Evolutionary conservation across 2,329 filamentous ascomycete genomes (phyloP).

Genomic region (Fusarium tricinctum): DNA sequence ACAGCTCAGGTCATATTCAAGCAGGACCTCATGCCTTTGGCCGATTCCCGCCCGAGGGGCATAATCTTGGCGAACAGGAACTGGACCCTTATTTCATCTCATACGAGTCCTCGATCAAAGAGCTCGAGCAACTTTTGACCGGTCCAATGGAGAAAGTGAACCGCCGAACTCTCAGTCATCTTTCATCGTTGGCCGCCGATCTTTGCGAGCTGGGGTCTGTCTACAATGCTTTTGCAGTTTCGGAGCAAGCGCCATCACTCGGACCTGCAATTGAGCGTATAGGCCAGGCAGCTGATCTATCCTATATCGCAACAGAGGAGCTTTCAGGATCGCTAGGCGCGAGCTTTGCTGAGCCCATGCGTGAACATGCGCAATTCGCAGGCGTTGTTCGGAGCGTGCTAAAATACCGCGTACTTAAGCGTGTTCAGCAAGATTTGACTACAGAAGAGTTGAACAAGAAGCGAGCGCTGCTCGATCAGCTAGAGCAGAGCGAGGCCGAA

Average conservation of each 20-base stretch:
- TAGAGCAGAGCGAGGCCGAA: slow-evolving; percentile 95
- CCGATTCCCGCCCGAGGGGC: slow-evolving; percentile 85
- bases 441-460: slow-evolving; percentile 94
- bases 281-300: slow-evolving; percentile 94
- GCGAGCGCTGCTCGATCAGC: slow-evolving; percentile 80
- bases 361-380: slow-evolving; percentile 97
- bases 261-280: slow-evolving; percentile 94
- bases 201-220: slow-evolving; percentile 94
- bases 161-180: slow-evolving; percentile 85
- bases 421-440: slow-evolving; percentile 98
- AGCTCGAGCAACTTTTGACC: slow-evolving; percentile 87
- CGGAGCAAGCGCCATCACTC: slow-evolving; percentile 88
- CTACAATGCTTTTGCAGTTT: slow-evolving; percentile 96
- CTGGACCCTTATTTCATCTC: slow-evolving; percentile 96
- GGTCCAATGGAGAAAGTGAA: slow-evolving; percentile 98
- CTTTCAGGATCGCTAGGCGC: slow-evolving; percentile 89
- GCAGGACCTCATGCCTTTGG: slow-evolving; percentile 73
- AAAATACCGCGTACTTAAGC: slow-evolving; percentile 90
- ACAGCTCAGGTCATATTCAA: slow-evolving; percentile 56
- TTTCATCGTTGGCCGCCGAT: slow-evolving; percentile 86
- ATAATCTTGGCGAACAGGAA: slow-evolving; percentile 85
- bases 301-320: slow-evolving; percentile 95
- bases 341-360: slow-evolving; percentile 96
- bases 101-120: slow-evolving; percentile 92
- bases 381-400: slow-evolving; percentile 92